Evolutionary conservation across 2,329 filamentous ascomycete species (phyloP).

Genomic region (Hypoxylon sp.): DNA sequence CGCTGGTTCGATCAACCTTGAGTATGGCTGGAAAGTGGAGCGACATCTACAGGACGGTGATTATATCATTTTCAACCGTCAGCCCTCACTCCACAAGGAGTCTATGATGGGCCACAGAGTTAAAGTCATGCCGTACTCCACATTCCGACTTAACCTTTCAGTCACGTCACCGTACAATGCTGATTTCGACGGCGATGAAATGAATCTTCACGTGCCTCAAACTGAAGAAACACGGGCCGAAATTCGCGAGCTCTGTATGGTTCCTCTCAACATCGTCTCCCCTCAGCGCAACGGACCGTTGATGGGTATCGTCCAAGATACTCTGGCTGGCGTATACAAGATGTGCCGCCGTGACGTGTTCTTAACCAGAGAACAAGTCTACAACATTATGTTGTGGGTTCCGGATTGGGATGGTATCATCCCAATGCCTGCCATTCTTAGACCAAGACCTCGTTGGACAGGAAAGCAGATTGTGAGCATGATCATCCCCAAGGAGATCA

Average conservation of each 20-base stretch:
- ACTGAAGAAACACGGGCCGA: constrained; percentile 97
- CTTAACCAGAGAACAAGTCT: constrained; percentile 89
- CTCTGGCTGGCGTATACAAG: constrained; percentile 96
- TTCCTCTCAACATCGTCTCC: constrained; percentile 98
- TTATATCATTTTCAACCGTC: constrained; percentile 99
- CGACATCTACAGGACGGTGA: constrained; percentile 96
- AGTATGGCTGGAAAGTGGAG: constrained; percentile 99
- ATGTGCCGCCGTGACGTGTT: constrained; percentile 94
- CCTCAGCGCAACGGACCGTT: constrained; percentile 96
- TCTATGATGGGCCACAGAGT: constrained; percentile 99
- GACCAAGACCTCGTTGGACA: constrained; percentile 94
- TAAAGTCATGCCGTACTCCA: constrained; percentile 98
- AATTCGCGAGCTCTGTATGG: constrained; percentile 93
- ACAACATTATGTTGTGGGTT: constrained; percentile 98
- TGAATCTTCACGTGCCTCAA: constrained; percentile 99
- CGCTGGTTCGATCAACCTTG: constrained; percentile 85
- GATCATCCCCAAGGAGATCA: constrained; percentile 89
- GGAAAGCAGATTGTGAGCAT: constrained; percentile 98
- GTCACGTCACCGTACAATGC: constrained; percentile 99
- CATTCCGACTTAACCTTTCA: constrained; percentile 96
- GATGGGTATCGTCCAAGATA: constrained; percentile 99
- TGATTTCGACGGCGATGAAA: constrained; percentile 99
- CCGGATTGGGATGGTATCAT: constrained; percentile 97
- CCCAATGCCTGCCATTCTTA: constrained; percentile 92
- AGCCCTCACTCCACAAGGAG: constrained; percentile 98